Evolutionary conservation across 352 stramenopile genomes (phyloP).

Genomic region (Phytopythium boreale): DNA sequence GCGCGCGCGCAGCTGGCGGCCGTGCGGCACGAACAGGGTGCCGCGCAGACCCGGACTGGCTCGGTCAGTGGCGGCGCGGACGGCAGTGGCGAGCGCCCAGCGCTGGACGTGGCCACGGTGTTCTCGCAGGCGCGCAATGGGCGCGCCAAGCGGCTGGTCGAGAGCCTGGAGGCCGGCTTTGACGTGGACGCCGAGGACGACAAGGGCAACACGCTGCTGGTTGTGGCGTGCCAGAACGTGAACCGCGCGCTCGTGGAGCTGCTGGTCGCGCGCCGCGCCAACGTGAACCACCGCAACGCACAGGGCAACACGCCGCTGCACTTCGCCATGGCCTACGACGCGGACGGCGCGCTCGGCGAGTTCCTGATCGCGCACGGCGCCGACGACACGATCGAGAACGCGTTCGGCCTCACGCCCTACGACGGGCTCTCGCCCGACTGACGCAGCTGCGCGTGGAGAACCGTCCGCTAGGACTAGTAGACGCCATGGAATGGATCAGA

Average conservation of each 20-base stretch:
- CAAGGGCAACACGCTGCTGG: conserved; percentile 91
- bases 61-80: neutral
- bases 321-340: conserved; percentile 93
- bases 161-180: conserved; percentile 90
- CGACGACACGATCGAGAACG: conserved; percentile 94
- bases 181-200: conserved; percentile 88
- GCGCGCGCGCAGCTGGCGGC: conserved; percentile 58
- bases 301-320: conserved; percentile 92
- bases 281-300: conserved; percentile 91
- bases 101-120: conserved; percentile 67
- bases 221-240: conserved; percentile 89
- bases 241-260: conserved; percentile 90
- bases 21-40: conserved; percentile 50
- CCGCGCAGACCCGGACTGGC: conserved; percentile 25
- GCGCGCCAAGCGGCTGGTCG: conserved; percentile 85
- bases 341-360: conserved; percentile 85
- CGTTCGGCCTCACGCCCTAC: conserved; percentile 90
- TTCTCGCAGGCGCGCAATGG: conserved; percentile 91
- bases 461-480: too few species aligned
- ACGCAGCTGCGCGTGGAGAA: conserved; percentile 9
- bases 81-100: conserved; percentile 13
- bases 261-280: conserved; percentile 77
- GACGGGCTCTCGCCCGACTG: conserved; percentile 82
- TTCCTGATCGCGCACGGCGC: conserved; percentile 92
- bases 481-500: too few species aligned